A percentile compares a stretch with the other conserved stretches of the same genome.
Evolutionary conservation across 495 filamentous ascomycete genomes (phyloP).

Genomic region (Arthonia radiata): DNA sequence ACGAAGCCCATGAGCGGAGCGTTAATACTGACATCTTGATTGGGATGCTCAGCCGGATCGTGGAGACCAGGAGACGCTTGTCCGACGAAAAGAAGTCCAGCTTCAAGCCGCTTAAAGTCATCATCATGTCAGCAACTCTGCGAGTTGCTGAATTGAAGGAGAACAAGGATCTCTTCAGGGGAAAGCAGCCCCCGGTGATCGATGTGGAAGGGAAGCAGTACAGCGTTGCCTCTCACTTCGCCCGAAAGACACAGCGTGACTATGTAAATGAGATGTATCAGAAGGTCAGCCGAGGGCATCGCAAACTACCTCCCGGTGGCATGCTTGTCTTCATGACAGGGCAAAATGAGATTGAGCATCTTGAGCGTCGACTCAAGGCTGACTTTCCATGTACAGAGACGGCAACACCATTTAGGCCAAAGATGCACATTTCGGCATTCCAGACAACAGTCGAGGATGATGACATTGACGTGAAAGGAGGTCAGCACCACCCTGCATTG

Average conservation of each 20-base stretch:
- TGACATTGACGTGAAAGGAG: slow-evolving; percentile 64
- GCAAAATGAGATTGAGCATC: slow-evolving; percentile 61
- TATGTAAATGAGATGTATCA: slow-evolving; percentile 74
- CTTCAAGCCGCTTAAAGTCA: slow-evolving; percentile 62
- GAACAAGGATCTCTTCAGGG: slow-evolving; percentile 54
- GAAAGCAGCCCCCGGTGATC: slow-evolving; percentile 53
- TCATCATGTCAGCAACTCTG: slow-evolving; percentile 96
- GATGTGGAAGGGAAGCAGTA: slow-evolving; percentile 89
- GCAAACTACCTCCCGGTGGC: slow-evolving; percentile 70
- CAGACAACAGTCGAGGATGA: slow-evolving; percentile 39
- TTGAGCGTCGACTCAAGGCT: slow-evolving; percentile 54
- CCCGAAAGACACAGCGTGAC: slow-evolving; percentile 57
- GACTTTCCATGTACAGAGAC: slow-evolving; percentile 32
- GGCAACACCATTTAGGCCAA: neutral
- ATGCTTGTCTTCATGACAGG: slow-evolving; percentile 94
- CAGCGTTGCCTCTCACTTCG: slow-evolving; percentile 71
- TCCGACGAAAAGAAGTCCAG: slow-evolving; percentile 25
- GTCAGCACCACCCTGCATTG: slow-evolving; percentile 6
- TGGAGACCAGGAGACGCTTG: slow-evolving; percentile 49
- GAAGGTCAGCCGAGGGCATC: slow-evolving; percentile 73
- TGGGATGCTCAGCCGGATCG: slow-evolving; percentile 81
- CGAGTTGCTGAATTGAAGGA: slow-evolving; percentile 73
- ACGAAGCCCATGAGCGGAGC: slow-evolving; percentile 94
- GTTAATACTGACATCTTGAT: slow-evolving; percentile 95
- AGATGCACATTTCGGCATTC: neutral